phyloP scores from a whole-genome alignment of 2,329 filamentous ascomycete species.

The Teratosphaeria pseudoeucalypti region DNA sequence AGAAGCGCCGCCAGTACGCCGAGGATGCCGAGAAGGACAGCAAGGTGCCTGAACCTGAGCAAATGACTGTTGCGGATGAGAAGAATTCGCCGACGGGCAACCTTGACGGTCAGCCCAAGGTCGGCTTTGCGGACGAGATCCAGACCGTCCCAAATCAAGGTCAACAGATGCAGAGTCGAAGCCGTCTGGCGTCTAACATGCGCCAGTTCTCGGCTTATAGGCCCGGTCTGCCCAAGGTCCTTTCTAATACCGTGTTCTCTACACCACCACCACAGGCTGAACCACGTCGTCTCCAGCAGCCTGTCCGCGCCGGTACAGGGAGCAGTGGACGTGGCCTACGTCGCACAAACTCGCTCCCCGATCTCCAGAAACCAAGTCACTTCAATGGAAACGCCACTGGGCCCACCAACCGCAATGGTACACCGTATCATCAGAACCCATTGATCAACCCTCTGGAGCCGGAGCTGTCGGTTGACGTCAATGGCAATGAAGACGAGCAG shows the following conservation, averaged over 20 bases:
- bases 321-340: constrained; percentile 39
- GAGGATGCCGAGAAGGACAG: constrained; percentile 20
- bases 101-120: constrained; percentile 16
- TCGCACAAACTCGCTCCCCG: constrained; percentile 64
- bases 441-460: constrained; percentile 17
- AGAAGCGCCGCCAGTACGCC: constrained; percentile 31
- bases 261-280: constrained; percentile 25
- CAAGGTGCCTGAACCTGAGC: constrained; percentile 22
- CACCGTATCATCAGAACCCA: neutral
- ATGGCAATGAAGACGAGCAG: constrained; percentile 20
- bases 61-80: neutral
- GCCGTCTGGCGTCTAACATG: constrained; percentile 22
- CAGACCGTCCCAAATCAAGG: constrained; percentile 10
- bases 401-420: neutral
- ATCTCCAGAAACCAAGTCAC: constrained; percentile 44
- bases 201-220: constrained; percentile 40
- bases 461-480: constrained; percentile 2
- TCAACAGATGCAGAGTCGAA: constrained; percentile 2
- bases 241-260: constrained; percentile 61
- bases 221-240: constrained; percentile 52
- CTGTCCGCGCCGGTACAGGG: constrained; percentile 7
- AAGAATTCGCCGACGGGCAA: constrained; percentile 1
- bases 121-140: constrained; percentile 32
- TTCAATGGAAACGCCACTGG: constrained; percentile 4
- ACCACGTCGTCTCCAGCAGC: constrained; percentile 1